Percentiles rank a stretch among this genome's conserved stretches.
phyloP scores from a whole-genome alignment of 2,329 filamentous ascomycete genomes.

The Ilyonectria mors-panacis region DNA sequence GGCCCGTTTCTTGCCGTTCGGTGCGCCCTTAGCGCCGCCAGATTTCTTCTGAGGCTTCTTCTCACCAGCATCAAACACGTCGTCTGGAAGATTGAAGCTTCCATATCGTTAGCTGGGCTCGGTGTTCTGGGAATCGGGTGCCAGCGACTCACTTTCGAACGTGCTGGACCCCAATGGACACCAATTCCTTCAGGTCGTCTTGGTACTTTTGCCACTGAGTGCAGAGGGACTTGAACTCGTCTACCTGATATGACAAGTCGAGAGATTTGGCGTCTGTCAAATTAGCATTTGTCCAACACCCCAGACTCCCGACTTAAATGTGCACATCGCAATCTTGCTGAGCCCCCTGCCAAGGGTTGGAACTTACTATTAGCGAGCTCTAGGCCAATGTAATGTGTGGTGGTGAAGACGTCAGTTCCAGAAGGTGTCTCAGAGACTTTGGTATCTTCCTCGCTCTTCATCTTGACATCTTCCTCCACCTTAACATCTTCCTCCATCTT shows the following conservation, averaged over 20 bases:
- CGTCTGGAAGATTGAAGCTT: constrained; percentile 89
- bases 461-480: background rate
- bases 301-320: background rate
- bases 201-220: constrained; percentile 83
- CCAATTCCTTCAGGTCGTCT: constrained; percentile 72
- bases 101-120: constrained; percentile 30
- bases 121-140: background rate
- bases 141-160: constrained; percentile 81
- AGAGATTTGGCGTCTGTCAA: constrained; percentile 75
- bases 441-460: constrained; percentile 23
- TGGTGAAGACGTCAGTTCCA: constrained; percentile 78
- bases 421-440: constrained; percentile 29
- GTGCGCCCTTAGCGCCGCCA: constrained; percentile 53
- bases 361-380: constrained; percentile 81
- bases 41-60: constrained; percentile 75
- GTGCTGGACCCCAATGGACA: constrained; percentile 83
- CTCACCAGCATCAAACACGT: constrained; percentile 90
- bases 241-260: constrained; percentile 85
- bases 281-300: constrained; percentile 49
- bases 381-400: constrained; percentile 94
- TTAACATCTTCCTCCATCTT: constrained; percentile 31
- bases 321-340: background rate
- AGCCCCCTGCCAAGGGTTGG: background rate
- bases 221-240: constrained; percentile 89
- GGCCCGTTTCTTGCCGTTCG: constrained; percentile 63